Evolutionary conservation across 2,329 filamentous ascomycete genomes (phyloP), one percentile per base, ranked within the genome.

Genomic region (Phialophora chinensis): DNA sequence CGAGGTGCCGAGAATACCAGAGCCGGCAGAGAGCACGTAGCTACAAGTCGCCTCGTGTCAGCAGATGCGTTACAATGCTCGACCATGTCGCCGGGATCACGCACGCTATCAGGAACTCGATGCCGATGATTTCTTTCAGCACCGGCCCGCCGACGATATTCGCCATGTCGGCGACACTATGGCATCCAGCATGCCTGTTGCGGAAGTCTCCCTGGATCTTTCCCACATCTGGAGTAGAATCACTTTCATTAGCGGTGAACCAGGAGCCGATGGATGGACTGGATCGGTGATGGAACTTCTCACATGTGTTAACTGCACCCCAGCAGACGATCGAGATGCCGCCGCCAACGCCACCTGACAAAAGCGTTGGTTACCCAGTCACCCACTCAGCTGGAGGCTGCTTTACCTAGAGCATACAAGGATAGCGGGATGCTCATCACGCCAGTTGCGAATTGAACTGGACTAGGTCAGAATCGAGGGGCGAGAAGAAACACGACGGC

Each of bases 151-250:
- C 85, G 0, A 88, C 81, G 0, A 85, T 78, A 25, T 83, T 75
- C 1, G 84, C 85, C 86, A 89, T 88, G 66, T 88, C 85, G 25
- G 83, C 80, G 52, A 86, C 83, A 14, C 78, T 80, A 70, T 86
- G 84, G 65, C 83, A 85, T 27, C 44, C 25, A 0, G 82, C 79
- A 63, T 86, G 82, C 23, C 75, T 74, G 63, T 82, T 81, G 17
- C 83, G 78, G 68, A 86, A 86, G 57, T 85, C 75, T 47, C 83
- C 83, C 66, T 82, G 79, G 1, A 87, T 76, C 31, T 83, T 75
- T 80, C 79, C 52, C 81, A 80, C 49, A 42, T 66, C 62, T 66
- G 42, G 38, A 31, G 42, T 27, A 25, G 20, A 52, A 12, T 52
- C 49, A 4, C 25, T 5, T 20, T 12, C 25, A 10, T 23, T 52